Evolutionary conservation across 345 rosid species (phyloP), one percentile per base, ranked within the genome.

Genomic region (Lepidium africanum): DNA sequence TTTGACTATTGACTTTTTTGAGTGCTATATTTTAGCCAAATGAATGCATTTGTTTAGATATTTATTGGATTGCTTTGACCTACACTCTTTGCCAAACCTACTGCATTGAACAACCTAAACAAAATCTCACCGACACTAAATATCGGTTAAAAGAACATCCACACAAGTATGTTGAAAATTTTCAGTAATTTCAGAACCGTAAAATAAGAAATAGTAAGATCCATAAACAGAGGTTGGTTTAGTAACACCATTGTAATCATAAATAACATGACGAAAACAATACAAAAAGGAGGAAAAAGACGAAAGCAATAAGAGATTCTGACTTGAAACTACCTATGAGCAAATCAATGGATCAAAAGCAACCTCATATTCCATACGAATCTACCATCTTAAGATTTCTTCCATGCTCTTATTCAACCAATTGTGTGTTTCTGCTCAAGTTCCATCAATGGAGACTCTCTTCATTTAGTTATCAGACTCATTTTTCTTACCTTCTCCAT

Each of bases 401-500:
- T 59, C 45, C 21, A 25, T 30, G 73, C 33, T 71, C 55, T 70
- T 52, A 61, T 43, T 59, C 15, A 19, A 45, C 63, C 23, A 57
- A 68, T 8, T 16, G 25, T 40, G 45, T 32, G 25, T 68, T 5
- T 23, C 35, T 49, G 60, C 67, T 61, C 21, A 50, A 51, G 33
- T 17, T 33, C 21, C 72, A 55, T 7, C 45, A 10, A 35, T n/a
- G n/a, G n/a, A 0, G 54, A 5, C 2, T 17, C 2, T 17, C 39
- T 51, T 51, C 25, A 21, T 3, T 60, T 45, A 66, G 7, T 59
- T 79, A 45, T 55, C 81, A 85, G 96, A 77, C 59, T 86, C 96
- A 36, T 66, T 81, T 80, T 83, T 92, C 91, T 81, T 89, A 41
- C 74, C 83, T 15, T 59, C 74, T 10, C 75, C 93, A 36, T 83